Conservation (phyloP, 2,329 filamentous ascomycete genomes). For the Ramichloridium luteum region DNA sequence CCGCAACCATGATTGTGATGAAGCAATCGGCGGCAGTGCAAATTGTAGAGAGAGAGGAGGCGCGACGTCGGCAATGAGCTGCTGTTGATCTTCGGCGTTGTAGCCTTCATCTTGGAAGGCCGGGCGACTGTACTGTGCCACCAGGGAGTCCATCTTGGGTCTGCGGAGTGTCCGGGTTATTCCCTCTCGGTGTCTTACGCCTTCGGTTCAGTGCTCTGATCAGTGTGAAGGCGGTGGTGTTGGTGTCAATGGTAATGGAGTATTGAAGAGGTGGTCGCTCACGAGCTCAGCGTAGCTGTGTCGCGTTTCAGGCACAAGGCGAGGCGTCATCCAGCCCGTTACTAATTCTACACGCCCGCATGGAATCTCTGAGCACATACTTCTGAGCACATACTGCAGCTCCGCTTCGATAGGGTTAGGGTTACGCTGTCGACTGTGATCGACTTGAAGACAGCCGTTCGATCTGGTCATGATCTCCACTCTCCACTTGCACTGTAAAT, state of each 20-base stretch:
- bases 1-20: slow-evolving; percentile 91
- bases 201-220: not conserved
- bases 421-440: too few relatives aligned
- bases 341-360: too few relatives aligned
- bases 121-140: slow-evolving; percentile 80
- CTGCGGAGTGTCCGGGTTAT: slow-evolving; percentile 2
- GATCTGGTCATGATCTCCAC: too few relatives aligned
- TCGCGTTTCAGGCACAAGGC: too few relatives aligned
- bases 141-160: slow-evolving; percentile 77
- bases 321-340: too few relatives aligned
- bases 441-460: too few relatives aligned
- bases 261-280: too few relatives aligned
- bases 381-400: too few relatives aligned
- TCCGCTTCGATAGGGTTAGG: too few relatives aligned
- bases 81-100: slow-evolving; percentile 48
- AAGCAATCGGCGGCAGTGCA: slow-evolving; percentile 77
- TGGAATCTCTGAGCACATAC: too few relatives aligned
- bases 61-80: slow-evolving; percentile 55
- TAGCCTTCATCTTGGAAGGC: slow-evolving; percentile 61
- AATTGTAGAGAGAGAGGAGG: slow-evolving; percentile 83
- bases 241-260: slow-evolving; percentile 1
- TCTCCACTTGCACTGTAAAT: too few relatives aligned
- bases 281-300: too few relatives aligned
- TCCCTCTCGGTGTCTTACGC: not conserved
- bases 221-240: not conserved